These are phyloP conservation scores for Emmonsiellopsis sp. DNA, from an alignment of 2,329 filamentous ascomycete genomes.

Conservation along the genomic window DNA sequence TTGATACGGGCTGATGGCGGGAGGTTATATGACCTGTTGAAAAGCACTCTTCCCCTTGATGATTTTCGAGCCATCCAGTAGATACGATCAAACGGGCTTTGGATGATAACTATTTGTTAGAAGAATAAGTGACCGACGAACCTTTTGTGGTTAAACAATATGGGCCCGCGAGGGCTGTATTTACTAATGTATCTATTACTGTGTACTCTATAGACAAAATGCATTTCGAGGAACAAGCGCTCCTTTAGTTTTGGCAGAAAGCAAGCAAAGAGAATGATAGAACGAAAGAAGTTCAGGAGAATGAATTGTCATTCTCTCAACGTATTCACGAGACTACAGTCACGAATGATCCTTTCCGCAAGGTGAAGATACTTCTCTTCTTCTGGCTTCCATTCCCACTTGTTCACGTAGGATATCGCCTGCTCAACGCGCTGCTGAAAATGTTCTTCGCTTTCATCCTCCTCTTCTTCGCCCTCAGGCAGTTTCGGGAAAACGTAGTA, in stretches of 20 bases:
- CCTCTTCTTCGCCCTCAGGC: conserved; percentile 2
- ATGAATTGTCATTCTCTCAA: too few relatives aligned
- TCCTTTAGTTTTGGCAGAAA: too few relatives aligned
- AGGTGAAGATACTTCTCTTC: conserved; percentile 3
- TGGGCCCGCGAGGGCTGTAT: too few relatives aligned
- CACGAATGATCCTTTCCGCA: conserved; percentile 1
- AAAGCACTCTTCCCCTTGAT: neutral
- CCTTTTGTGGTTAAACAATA: too few relatives aligned
- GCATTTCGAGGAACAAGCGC: too few relatives aligned
- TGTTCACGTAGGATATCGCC: neutral
- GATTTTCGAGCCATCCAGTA: neutral
- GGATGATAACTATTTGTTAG: too few relatives aligned
- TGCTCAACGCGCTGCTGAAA: conserved; percentile 5
- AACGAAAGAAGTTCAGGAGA: too few relatives aligned
- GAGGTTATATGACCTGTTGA: neutral
- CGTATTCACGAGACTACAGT: neutral
- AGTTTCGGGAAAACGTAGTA: conserved; percentile 2
- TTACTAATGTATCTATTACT: too few relatives aligned
- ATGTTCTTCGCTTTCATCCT: conserved; percentile 4
- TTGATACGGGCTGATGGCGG: neutral
- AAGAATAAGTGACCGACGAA: too few relatives aligned
- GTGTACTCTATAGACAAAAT: too few relatives aligned
- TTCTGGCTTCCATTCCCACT: conserved; percentile 3
- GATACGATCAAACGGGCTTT: too few relatives aligned
- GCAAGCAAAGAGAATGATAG: too few relatives aligned